Evolutionary conservation across 441 rosid genomes (phyloP).

Genomic region (Hura crepitans): DNA sequence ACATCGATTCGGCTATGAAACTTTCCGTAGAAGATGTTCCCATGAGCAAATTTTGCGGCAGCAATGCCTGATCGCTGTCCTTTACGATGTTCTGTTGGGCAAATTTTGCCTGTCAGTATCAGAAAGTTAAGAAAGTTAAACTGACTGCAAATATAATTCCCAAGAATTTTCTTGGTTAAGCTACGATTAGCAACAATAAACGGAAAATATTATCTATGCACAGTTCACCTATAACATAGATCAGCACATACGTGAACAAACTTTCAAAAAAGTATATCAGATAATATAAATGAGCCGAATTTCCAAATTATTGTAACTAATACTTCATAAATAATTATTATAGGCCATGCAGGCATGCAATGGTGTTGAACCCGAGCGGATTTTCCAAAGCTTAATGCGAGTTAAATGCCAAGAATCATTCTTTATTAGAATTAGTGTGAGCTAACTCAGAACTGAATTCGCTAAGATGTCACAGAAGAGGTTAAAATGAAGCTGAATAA

Average conservation of each 20-base stretch:
- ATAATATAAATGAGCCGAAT: neutral
- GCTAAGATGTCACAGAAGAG: neutral
- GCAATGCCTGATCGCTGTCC: slow-evolving; percentile 30
- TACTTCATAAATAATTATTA: neutral
- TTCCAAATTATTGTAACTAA: neutral
- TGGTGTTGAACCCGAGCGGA: neutral
- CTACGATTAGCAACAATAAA: neutral
- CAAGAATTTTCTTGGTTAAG: neutral
- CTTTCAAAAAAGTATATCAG: neutral
- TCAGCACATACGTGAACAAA: neutral
- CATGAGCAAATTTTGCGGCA: slow-evolving; percentile 28
- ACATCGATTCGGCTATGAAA: slow-evolving; percentile 23
- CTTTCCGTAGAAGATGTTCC: slow-evolving; percentile 32
- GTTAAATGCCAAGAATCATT: neutral
- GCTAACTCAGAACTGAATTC: neutral
- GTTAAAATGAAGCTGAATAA: slow-evolving; percentile 1
- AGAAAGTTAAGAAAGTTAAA: slow-evolving; percentile 4
- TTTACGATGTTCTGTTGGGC: slow-evolving; percentile 29
- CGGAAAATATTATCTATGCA: neutral
- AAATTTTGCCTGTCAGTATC: slow-evolving; percentile 41
- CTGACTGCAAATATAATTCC: slow-evolving; percentile 5
- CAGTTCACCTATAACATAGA: neutral
- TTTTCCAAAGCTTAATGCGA: slow-evolving; percentile 8
- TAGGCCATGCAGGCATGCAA: neutral
- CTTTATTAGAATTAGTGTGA: neutral